Evolutionary conservation across 139 green algal genomes (phyloP).

Genomic region (Yamagishiella unicocca): DNA sequence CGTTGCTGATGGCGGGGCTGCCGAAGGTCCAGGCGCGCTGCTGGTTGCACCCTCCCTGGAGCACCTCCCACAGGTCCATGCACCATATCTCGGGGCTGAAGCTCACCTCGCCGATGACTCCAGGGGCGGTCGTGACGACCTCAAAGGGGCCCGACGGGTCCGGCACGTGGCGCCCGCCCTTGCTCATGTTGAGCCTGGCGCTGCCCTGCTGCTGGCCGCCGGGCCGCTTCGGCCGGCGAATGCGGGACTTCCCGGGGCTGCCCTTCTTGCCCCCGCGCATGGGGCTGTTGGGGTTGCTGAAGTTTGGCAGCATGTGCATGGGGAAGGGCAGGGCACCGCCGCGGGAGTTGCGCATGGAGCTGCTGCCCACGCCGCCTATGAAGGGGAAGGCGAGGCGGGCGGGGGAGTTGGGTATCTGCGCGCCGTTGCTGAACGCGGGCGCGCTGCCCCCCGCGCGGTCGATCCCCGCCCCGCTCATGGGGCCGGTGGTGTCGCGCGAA

Average conservation of each 20-base stretch:
- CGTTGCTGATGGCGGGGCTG: constrained; percentile 2
- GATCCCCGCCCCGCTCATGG: background rate
- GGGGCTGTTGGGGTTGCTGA: constrained; percentile 2
- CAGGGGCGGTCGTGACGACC: background rate
- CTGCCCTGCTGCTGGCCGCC: constrained; percentile 18
- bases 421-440: background rate
- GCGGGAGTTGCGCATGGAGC: constrained; percentile 12
- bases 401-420: background rate
- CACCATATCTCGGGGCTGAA: constrained; percentile 44
- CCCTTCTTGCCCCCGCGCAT: background rate
- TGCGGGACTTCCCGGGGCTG: background rate
- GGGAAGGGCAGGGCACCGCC: background rate
- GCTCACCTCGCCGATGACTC: constrained; percentile 30
- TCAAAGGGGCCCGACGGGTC: constrained; percentile 28
- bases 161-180: background rate
- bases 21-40: constrained; percentile 56
- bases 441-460: background rate
- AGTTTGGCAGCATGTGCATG: background rate
- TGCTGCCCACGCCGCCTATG: background rate
- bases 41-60: constrained; percentile 33
- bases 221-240: background rate
- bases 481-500: too few relatives aligned
- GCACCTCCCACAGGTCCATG: constrained; percentile 45
- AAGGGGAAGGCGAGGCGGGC: constrained; percentile 12
- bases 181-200: background rate